These are phyloP conservation scores for Ilyonectria robusta DNA, from an alignment of 2,329 filamentous ascomycete species.

Conservation along the genomic window DNA sequence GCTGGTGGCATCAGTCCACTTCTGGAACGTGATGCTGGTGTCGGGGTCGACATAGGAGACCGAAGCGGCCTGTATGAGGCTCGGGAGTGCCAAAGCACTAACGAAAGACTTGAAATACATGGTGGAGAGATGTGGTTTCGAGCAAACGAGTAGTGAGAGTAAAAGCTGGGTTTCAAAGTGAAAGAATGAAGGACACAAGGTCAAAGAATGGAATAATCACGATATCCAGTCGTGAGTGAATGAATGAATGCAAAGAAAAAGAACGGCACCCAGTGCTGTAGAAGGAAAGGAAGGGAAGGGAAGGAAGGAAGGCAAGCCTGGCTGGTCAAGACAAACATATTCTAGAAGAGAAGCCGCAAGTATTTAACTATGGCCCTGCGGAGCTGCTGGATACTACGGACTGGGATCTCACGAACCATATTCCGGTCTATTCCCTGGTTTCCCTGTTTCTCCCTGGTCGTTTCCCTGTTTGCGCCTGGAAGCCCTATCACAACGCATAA, in stretches of 20 bases:
- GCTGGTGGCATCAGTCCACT: constrained; percentile 60
- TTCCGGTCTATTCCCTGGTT: not conserved
- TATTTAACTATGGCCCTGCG: constrained; percentile 13
- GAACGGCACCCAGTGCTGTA: constrained; percentile 34
- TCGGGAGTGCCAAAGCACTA: constrained; percentile 37
- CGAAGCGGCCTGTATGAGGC: constrained; percentile 30
- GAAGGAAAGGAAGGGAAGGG: constrained; percentile 12
- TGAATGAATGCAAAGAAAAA: constrained; percentile 21
- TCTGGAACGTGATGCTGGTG: constrained; percentile 68
- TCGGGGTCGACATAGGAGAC: constrained; percentile 58
- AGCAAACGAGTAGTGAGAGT: not conserved
- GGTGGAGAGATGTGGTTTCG: not conserved
- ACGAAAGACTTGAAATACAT: constrained; percentile 40
- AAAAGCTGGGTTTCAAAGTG: not conserved
- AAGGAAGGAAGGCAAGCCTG: constrained; percentile 27
- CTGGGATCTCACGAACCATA: not conserved
- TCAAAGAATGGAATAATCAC: constrained; percentile 27
- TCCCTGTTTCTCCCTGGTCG: not conserved
- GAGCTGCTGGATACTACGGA: not conserved
- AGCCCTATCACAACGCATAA: constrained; percentile 16
- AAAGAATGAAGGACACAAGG: constrained; percentile 13
- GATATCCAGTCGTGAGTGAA: constrained; percentile 29
- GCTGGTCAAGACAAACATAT: not conserved
- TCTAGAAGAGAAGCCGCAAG: not conserved
- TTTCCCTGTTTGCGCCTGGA: constrained; percentile 1